Conservation (phyloP, 179 eudicot species). For the Corrigiola litoralis region DNA sequence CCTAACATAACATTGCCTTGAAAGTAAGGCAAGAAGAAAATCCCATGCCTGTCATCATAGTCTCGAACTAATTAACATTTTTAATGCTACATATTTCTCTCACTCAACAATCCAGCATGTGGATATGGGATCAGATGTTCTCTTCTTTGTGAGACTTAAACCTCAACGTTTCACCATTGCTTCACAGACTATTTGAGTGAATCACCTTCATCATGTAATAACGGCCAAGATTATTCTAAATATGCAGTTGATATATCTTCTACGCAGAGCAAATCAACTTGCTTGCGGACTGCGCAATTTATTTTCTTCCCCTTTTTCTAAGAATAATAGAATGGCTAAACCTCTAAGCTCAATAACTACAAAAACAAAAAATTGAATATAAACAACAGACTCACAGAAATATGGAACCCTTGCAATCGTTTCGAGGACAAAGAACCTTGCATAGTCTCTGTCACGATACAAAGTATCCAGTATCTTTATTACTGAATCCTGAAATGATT, state of each 20-base stretch:
- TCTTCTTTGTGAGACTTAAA: no score
- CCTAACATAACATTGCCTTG: neutral
- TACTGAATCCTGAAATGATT: conserved; percentile 72
- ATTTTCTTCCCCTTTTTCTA: no score
- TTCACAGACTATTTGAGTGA: no score
- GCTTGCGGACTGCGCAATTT: neutral
- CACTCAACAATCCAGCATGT: no score
- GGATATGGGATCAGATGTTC: no score
- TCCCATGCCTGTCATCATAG: no score
- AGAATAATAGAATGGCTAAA: neutral
- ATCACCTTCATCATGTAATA: no score
- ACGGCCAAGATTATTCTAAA: no score
- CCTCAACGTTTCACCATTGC: no score
- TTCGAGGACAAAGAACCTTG: conserved; percentile 94
- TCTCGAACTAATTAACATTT: no score
- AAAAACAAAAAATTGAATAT: neutral
- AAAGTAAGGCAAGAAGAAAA: neutral
- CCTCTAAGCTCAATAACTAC: neutral
- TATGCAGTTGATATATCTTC: no score
- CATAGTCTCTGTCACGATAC: conserved; percentile 79
- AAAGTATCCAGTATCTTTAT: conserved; percentile 84
- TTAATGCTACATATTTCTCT: no score
- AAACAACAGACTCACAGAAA: conserved; percentile 62
- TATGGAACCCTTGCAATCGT: conserved; percentile 98
- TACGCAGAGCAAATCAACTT: neutral